These are phyloP conservation scores for Scleromitrula shiraiana DNA, from an alignment of 2,329 filamentous ascomycete species.

Conservation along the genomic window DNA sequence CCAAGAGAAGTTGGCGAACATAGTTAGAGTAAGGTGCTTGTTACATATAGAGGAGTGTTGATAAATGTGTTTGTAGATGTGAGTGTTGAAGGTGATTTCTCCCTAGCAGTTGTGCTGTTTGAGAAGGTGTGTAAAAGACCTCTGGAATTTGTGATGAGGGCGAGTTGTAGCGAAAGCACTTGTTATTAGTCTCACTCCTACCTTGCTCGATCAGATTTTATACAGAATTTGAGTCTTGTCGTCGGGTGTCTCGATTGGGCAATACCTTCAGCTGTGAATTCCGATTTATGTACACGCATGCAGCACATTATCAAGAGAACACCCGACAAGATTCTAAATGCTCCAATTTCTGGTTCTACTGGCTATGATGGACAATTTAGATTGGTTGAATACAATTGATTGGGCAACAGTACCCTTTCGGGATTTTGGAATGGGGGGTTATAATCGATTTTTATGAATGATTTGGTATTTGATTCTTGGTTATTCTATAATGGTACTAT, in stretches of 20 bases:
- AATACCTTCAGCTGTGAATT: constrained; percentile 39
- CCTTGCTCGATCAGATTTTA: constrained; percentile 40
- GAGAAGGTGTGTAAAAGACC: no score
- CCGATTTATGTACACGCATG: constrained; percentile 39
- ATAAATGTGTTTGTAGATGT: no score
- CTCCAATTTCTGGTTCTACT: background rate
- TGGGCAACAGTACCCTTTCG: constrained; percentile 25
- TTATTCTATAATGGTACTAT: background rate
- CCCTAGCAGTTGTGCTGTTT: no score
- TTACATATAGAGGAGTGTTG: no score
- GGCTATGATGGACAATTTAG: constrained; percentile 21
- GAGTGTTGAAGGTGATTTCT: no score
- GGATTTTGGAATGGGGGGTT: constrained; percentile 14
- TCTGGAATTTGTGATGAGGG: no score
- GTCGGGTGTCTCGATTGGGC: constrained; percentile 46
- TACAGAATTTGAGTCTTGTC: constrained; percentile 44
- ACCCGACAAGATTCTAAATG: constrained; percentile 38
- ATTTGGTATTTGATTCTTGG: background rate
- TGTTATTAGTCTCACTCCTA: constrained; percentile 26
- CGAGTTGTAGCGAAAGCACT: no score
- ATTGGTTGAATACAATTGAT: constrained; percentile 27
- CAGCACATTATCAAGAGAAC: constrained; percentile 42
- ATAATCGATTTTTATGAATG: background rate
- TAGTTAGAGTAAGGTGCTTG: no score
- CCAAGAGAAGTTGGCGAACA: background rate